A percentile compares a stretch with the other conserved stretches of the same genome.
Evolutionary conservation across 2,329 filamentous ascomycete species (phyloP).

Genomic region (Trichoderma sp.): DNA sequence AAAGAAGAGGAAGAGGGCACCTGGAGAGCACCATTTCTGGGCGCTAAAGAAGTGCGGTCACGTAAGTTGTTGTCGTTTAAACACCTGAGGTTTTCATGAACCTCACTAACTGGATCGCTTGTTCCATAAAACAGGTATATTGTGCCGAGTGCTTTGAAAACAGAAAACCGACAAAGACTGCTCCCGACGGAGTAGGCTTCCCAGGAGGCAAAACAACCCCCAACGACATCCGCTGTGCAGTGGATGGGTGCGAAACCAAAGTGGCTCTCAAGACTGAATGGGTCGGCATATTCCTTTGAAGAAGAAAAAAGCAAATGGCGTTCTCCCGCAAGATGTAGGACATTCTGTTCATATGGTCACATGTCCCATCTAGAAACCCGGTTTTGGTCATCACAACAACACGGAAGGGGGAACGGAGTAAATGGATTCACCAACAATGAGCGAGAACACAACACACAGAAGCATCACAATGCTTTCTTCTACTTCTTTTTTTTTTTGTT

Average conservation of each 20-base stretch:
- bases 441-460: neutral
- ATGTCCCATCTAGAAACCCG: neutral
- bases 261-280: conserved; percentile 54
- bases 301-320: neutral
- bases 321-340: neutral
- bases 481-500: neutral
- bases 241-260: conserved; percentile 55
- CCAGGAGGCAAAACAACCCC: conserved; percentile 28
- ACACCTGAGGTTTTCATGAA: neutral
- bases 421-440: neutral
- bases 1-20: conserved; percentile 46
- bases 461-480: neutral
- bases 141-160: conserved; percentile 61
- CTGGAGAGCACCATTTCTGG: conserved; percentile 83
- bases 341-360: neutral
- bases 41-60: conserved; percentile 88
- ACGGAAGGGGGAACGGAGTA: neutral
- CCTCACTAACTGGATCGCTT: neutral
- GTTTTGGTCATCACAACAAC: neutral
- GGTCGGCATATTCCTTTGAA: conserved; percentile 59
- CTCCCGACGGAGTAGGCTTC: conserved; percentile 39
- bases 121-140: conserved; percentile 49
- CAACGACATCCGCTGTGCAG: conserved; percentile 49
- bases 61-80: conserved; percentile 50
- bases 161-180: conserved; percentile 42